phyloP scores from a whole-genome alignment of 495 filamentous ascomycete genomes.

The Penicillium canescens region DNA sequence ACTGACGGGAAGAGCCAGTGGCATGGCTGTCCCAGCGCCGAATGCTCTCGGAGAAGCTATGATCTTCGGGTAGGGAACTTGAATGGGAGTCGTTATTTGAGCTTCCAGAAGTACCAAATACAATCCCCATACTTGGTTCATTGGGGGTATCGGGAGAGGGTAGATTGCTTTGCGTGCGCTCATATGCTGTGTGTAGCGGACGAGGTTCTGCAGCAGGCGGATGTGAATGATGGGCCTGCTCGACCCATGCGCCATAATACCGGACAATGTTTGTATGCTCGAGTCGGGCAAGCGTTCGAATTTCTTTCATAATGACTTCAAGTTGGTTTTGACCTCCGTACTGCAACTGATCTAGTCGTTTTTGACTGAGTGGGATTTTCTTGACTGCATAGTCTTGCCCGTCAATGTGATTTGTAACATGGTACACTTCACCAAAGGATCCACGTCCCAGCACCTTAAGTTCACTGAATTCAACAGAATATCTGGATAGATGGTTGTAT shows the following conservation, averaged over 20 bases:
- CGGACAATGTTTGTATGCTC: slow-evolving; percentile 56
- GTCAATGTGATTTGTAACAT: slow-evolving; percentile 52
- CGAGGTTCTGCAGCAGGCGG: slow-evolving; percentile 15
- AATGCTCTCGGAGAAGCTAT: slow-evolving; percentile 17
- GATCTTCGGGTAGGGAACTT: slow-evolving; percentile 27
- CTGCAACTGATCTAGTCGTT: slow-evolving; percentile 45
- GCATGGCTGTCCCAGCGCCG: slow-evolving; percentile 25
- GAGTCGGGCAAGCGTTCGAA: slow-evolving; percentile 52
- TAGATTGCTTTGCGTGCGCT: slow-evolving; percentile 12
- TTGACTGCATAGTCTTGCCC: slow-evolving; percentile 55
- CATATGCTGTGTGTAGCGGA: slow-evolving; percentile 19
- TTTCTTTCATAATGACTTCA: slow-evolving; percentile 54
- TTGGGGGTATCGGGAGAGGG: slow-evolving; percentile 18
- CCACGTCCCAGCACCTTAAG: slow-evolving; percentile 49
- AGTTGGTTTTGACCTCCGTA: slow-evolving; percentile 47
- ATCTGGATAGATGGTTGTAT: slow-evolving; percentile 34
- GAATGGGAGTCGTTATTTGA: slow-evolving; percentile 11
- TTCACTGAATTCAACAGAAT: slow-evolving; percentile 44
- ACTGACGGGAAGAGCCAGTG: slow-evolving; percentile 28
- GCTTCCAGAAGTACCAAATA: slow-evolving; percentile 39
- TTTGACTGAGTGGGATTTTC: slow-evolving; percentile 52
- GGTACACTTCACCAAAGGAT: slow-evolving; percentile 55
- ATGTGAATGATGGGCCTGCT: slow-evolving; percentile 37
- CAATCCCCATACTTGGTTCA: slow-evolving; percentile 42
- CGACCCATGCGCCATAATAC: slow-evolving; percentile 55